A percentile compares a stretch with the other conserved stretches of the same genome.
phyloP scores from a whole-genome alignment of 1,284 basidiomycete genomes.

The Schizophyllum amplum region DNA sequence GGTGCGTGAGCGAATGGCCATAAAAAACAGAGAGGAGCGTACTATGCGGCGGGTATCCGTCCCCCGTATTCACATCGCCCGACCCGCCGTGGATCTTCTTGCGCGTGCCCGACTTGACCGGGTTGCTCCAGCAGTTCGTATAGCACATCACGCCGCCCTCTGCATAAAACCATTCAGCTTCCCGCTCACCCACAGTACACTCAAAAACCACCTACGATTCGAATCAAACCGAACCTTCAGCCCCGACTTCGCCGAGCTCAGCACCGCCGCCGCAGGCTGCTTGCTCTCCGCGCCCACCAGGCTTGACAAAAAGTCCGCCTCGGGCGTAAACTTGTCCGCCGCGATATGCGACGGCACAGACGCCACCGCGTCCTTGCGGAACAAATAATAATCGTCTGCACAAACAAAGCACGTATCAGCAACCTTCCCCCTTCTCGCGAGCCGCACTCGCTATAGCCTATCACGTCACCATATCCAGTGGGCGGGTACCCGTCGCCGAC shows the following conservation, averaged over 20 bases:
- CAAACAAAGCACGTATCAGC: background rate
- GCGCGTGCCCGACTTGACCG: constrained; percentile 36
- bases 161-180: constrained; percentile 17
- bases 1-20: constrained; percentile 1
- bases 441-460: background rate
- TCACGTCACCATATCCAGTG: constrained; percentile 44
- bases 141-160: constrained; percentile 72
- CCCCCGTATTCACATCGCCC: constrained; percentile 45
- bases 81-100: constrained; percentile 72
- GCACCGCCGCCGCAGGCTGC: constrained; percentile 38
- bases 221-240: constrained; percentile 53
- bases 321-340: constrained; percentile 22
- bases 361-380: constrained; percentile 25
- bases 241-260: constrained; percentile 51
- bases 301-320: constrained; percentile 29
- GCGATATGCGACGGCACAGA: constrained; percentile 31
- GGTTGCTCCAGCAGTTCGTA: constrained; percentile 44
- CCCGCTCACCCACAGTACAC: constrained; percentile 1
- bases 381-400: constrained; percentile 60
- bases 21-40: constrained; percentile 16
- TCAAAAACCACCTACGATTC: constrained; percentile 45
- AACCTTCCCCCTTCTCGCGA: background rate
- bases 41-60: constrained; percentile 56
- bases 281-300: constrained; percentile 26
- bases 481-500: constrained; percentile 52